Base-by-base conservation (phyloP, 108 stramenopile genomes). In the Conticribra weissflogii region DNA sequence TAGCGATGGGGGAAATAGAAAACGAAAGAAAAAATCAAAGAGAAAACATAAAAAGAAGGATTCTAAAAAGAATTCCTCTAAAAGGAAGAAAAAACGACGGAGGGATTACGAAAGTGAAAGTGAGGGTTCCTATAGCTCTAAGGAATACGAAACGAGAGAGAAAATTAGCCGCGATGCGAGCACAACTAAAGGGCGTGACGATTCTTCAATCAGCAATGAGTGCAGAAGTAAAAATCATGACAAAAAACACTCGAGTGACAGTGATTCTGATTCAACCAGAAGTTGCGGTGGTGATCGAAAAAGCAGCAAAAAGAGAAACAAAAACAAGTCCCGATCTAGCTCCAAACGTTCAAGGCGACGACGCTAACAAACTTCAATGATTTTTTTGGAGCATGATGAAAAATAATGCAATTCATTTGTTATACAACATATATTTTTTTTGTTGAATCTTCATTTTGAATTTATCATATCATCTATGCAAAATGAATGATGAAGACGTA, bases 11-110 rank as follows among this genome's bases (percentile, higher is more conserved):
- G 25, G n/a, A n/a, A n/a, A 53, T 8, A 51, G 47, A 25, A 74
- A 68, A 55, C 48, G 61, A 31, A 63, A 44, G 7, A 72, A 63
- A 31, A 79, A 83, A 61, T 61, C 57, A 33, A 70, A 58, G 63
- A 72, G 57, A 46, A 61, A 60, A 28, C 59, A 78, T 18, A 58
- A 80, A 22, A 19, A 52, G 21, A 74, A 74, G 23, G 77, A 79
- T 48, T 41, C 36, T 9, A 41, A 41, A 41, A 41, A 41, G 36
- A 41, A 12, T 41, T 41, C 36, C 8, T 41, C 36, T 12, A 67
- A 68, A 27, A 68, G 74, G 4, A 49, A 52, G 3, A 83, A 76
- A 57, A 28, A 60, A 21, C 63, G 56, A 59, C 68, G 62, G 49
- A 72, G 53, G 36, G 50, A 66, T 19, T 41, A 54, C 29, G 30